Base-by-base conservation (phyloP, 305 asterid species). In the Plantago lanceolata region DNA sequence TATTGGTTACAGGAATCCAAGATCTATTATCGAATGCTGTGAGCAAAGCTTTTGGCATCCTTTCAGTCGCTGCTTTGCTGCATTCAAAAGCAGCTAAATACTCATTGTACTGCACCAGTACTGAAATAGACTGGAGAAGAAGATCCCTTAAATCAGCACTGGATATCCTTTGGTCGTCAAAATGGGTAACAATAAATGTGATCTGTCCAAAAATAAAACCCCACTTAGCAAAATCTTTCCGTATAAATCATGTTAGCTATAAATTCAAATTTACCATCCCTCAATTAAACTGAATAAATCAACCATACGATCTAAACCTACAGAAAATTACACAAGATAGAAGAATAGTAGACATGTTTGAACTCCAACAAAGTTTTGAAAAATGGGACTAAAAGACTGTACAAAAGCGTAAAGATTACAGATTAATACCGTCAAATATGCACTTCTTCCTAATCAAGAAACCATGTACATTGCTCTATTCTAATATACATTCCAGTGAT, bases 1-100 rank as follows among this genome's bases (percentile, higher is more conserved):
- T 87, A 76, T 85, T 89, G 66, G 98, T 92, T 63, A 92, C 94
- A 49, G 95, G 96, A 66, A 92, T 86, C 96, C 98, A 92, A 26
- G 96, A 86, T 78, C 98, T 78, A 78, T 81, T 84, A 68, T 89
- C 96, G 72, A 92, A 92, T 47, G 96, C 88, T 60, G 92, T 79
- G 63, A 92, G 79, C 65, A 89, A 79, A 35, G 96, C 94, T 73
- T 75, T 85, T 43, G 98, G 98, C 93, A 89, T 76, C 71, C 68
- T 77, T 45, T 66, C 78, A 48, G 64, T 85, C 37, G 96, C 96
- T 26, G 89, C 89, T 81, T 86, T 84, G 68, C 89, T 92, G 84
- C 84, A 85, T 79, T 92, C 98, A 63, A 92, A 86, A 62, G 80
- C 95, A 66, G 81, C 81, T 79, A 92, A 75, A 74, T 78, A 86